phyloP scores from a whole-genome alignment of 805 yeast species.

The Priceomyces medius region DNA sequence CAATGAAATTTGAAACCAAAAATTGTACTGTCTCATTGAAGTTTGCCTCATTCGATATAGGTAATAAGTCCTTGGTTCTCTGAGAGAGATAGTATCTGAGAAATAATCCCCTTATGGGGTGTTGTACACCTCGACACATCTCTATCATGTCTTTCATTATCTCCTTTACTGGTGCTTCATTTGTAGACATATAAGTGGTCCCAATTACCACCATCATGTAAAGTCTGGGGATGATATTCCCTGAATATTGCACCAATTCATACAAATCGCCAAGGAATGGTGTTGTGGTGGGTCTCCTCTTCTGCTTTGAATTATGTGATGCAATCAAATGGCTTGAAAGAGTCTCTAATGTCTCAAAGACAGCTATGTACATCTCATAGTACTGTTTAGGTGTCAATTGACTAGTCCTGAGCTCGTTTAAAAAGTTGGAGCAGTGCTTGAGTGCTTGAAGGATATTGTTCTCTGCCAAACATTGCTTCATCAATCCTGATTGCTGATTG shows the following conservation, averaged over 20 bases:
- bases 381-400: conserved; percentile 83
- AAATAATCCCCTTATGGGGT: conserved; percentile 89
- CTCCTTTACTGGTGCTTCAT: conserved; percentile 78
- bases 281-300: conserved; percentile 32
- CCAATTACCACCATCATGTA: conserved; percentile 96
- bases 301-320: conserved; percentile 64
- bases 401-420: conserved; percentile 78
- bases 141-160: conserved; percentile 95
- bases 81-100: conserved; percentile 86
- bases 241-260: conserved; percentile 93
- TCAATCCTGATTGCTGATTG: conserved; percentile 66
- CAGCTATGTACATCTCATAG: conserved; percentile 83
- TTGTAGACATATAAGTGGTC: conserved; percentile 74
- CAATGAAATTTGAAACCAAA: conserved; percentile 82
- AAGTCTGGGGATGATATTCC: conserved; percentile 87
- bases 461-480: conserved; percentile 73
- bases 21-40: conserved; percentile 73
- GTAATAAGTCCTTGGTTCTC: conserved; percentile 67
- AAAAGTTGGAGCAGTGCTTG: conserved; percentile 78
- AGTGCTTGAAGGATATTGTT: conserved; percentile 78
- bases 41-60: conserved; percentile 37
- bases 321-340: conserved; percentile 65
- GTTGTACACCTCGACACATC: conserved; percentile 96
- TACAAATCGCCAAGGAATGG: conserved; percentile 76
- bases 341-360: conserved; percentile 76